phyloP scores from a whole-genome alignment of 257 asterid genomes.

The Solanum peruvianum region DNA sequence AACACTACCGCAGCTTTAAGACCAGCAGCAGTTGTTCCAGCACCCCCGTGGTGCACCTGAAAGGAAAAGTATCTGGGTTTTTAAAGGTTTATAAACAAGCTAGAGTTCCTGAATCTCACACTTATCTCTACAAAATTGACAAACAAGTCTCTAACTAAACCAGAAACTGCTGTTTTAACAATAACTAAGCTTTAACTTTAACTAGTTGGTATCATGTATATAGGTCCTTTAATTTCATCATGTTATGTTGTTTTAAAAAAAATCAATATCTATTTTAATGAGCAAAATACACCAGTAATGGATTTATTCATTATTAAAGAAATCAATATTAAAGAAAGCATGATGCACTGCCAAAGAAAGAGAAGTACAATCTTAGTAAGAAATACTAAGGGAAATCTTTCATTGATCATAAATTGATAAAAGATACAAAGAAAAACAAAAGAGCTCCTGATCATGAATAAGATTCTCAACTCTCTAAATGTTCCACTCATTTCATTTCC shows the following conservation, averaged over 20 bases:
- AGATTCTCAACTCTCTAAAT: neutral
- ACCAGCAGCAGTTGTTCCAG: slow-evolving; percentile 97
- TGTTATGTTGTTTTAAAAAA: neutral
- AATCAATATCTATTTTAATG: neutral
- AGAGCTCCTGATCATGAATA: neutral
- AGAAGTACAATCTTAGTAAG: neutral
- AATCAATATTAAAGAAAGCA: neutral
- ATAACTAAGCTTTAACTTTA: neutral
- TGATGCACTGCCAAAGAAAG: neutral
- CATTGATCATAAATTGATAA: neutral
- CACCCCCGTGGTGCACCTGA: slow-evolving; percentile 96
- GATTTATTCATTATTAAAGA: neutral
- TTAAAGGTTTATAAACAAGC: neutral
- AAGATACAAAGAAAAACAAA: neutral
- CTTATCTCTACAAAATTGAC: neutral
- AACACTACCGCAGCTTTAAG: slow-evolving; percentile 77
- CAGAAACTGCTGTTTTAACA: neutral
- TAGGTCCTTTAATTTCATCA: neutral
- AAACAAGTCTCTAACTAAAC: neutral
- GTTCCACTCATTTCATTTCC: neutral
- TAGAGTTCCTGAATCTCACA: neutral
- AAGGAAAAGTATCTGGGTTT: neutral
- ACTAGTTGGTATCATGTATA: neutral
- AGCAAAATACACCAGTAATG: neutral
- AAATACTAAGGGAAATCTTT: neutral